Percentiles rank a stretch among this genome's conserved stretches.
Evolutionary conservation across 345 rosid genomes (phyloP).

Genomic region (Carallia brachiata): DNA sequence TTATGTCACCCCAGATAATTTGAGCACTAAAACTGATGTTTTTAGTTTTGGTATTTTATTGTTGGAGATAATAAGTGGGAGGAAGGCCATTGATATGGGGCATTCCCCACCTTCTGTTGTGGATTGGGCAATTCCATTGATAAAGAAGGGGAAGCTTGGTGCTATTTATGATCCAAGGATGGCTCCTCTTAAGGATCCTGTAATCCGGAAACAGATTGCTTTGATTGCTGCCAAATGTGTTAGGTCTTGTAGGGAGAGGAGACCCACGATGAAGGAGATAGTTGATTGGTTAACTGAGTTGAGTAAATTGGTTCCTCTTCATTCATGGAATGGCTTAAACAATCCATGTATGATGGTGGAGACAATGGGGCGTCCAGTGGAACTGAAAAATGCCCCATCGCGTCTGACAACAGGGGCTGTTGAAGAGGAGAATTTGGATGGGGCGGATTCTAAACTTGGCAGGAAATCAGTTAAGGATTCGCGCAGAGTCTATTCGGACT

Average conservation of each 20-base stretch:
- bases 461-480: slow-evolving; percentile 37
- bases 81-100: slow-evolving; percentile 88
- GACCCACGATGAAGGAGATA: slow-evolving; percentile 87
- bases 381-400: slow-evolving; percentile 31
- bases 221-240: slow-evolving; percentile 88
- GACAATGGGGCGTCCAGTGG: slow-evolving; percentile 74
- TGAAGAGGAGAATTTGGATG: slow-evolving; percentile 32
- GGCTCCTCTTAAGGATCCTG: slow-evolving; percentile 57
- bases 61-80: slow-evolving; percentile 88
- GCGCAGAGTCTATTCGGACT: slow-evolving; percentile 61
- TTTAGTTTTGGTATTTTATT: slow-evolving; percentile 96
- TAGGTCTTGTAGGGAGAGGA: slow-evolving; percentile 92
- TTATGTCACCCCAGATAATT: slow-evolving; percentile 91
- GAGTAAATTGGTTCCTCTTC: slow-evolving; percentile 71
- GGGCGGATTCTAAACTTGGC: slow-evolving; percentile 30
- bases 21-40: slow-evolving; percentile 93
- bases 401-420: slow-evolving; percentile 18
- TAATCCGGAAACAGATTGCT: slow-evolving; percentile 76
- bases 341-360: slow-evolving; percentile 99
- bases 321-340: slow-evolving; percentile 85
- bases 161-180: slow-evolving; percentile 74
- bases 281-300: slow-evolving; percentile 73
- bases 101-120: slow-evolving; percentile 90
- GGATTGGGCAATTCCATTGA: slow-evolving; percentile 93
- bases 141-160: slow-evolving; percentile 83